Evolutionary conservation across 2,329 filamentous ascomycete species (phyloP), one percentile per base, ranked within the genome.

Genomic region (Fusarium dlaminii): DNA sequence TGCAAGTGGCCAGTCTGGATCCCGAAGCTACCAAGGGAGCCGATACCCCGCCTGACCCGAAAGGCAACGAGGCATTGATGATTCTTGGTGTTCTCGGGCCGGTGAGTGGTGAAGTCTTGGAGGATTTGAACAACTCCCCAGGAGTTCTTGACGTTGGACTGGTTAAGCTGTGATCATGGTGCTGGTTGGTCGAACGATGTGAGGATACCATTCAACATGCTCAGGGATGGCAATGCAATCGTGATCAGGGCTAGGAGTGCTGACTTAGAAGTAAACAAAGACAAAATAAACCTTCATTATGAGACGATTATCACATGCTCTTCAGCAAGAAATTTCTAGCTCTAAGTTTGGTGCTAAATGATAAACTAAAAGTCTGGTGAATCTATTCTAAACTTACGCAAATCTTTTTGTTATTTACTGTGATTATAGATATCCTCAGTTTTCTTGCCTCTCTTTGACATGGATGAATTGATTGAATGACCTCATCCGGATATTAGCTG

Each of bases 41-140:
- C 20, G 74, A 68, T 36, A 77, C 65, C 17, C 74, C 73, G 29
- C 64, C 74, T n/a, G 76, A 76, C 18, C 63, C 34, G 14, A 83
- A 81, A 34, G 84, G 81, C 55, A 90, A 91, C 48, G 94, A 96
- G 82, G 93, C 94, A 15, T 82, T 96, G 74, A 96, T 96, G 93
- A 95, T 96, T 76, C 76, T 96, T 57, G 92, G 93, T 2, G 90
- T 96, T 15, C 91, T 93, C 77, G 88, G 89, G 6, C 85, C 87
- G 8, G 90, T 95, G 24, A 87, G 87, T 1, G 87, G 87, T 61
- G 87, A 90, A 39, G 85, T 90, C 10, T 74, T 89, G 49, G 82
- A 83, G 10, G 87, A 86, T 27, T 78, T 90, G 76, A 82, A 81
- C 32, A 82, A 79, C 58, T 83, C 85, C 1, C 86, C 89, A 72